Percentiles rank a stretch among this genome's conserved stretches.
Evolutionary conservation across 106 monocot genomes (phyloP).

Genomic region (Posidonia australis): DNA sequence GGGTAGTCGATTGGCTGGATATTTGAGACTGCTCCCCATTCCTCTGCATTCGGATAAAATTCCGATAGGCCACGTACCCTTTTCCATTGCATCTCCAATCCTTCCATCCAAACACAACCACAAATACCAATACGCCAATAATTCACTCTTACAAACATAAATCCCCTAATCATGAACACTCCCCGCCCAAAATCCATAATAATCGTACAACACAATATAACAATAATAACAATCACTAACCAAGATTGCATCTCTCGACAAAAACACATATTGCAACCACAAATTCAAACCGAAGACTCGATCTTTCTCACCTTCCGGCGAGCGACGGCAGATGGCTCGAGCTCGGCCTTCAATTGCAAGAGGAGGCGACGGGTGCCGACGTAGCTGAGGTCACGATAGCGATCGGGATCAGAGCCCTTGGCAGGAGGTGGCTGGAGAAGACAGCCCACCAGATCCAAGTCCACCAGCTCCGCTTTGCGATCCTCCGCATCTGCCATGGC

Average conservation of each 20-base stretch:
- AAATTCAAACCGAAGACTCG: background rate
- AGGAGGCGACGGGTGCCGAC: conserved; percentile 65
- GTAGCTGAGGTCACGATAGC: conserved; percentile 44
- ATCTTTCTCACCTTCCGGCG: conserved; percentile 37
- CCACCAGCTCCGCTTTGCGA: conserved; percentile 21
- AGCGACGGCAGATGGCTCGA: conserved; percentile 19
- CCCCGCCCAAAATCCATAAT: no score
- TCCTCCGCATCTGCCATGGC: background rate
- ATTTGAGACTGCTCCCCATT: conserved; percentile 39
- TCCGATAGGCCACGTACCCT: conserved; percentile 77
- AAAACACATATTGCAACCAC: background rate
- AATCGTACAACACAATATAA: no score
- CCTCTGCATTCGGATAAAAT: conserved; percentile 54
- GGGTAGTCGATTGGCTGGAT: conserved; percentile 46
- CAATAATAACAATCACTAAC: no score
- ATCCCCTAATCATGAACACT: background rate
- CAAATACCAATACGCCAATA: no score
- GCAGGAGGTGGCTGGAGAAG: conserved; percentile 55
- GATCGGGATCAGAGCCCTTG: background rate
- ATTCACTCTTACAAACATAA: no score
- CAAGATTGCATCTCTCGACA: no score
- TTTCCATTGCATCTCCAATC: conserved; percentile 90
- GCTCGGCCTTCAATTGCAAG: conserved; percentile 45
- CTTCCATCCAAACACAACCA: conserved; percentile 20
- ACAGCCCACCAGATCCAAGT: conserved; percentile 58